Conservation (phyloP, 345 rosid species). For the Viola odorata region DNA sequence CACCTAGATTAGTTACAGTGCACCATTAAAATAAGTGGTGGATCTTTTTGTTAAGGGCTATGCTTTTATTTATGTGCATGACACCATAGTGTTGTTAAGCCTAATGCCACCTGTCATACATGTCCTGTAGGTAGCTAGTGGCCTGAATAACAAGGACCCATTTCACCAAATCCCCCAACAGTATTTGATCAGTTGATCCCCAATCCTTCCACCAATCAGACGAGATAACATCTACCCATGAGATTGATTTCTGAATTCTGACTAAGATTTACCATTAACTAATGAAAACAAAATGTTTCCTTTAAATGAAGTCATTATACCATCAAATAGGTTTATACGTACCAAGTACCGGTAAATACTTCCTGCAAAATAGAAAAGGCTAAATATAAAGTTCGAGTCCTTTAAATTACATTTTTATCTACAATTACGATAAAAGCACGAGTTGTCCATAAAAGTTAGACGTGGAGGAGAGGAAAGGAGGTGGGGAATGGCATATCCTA, state of each 20-base stretch:
- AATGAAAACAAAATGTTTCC: no score
- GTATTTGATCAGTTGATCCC: no score
- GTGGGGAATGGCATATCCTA: constrained; percentile 40
- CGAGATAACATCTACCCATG: no score
- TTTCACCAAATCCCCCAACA: no score
- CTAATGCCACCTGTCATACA: neutral
- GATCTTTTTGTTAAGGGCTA: neutral
- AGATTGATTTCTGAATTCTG: no score
- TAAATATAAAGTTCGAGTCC: neutral
- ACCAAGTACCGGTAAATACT: neutral
- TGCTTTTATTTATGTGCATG: neutral
- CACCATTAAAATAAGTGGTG: neutral
- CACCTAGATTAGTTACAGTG: neutral
- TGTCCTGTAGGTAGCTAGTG: neutral
- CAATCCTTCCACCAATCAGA: no score
- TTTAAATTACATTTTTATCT: no score
- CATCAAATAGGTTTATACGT: neutral
- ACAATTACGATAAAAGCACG: neutral
- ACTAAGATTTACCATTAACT: no score
- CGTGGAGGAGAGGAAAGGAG: neutral
- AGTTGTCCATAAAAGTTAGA: constrained; percentile 11
- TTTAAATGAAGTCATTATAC: no score
- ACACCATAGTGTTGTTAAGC: neutral
- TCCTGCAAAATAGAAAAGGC: neutral
- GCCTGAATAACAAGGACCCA: neutral